Percentiles rank a stretch among this genome's conserved stretches.
Evolutionary conservation across 2,329 filamentous ascomycete genomes (phyloP).

Genomic region (Ophiostoma fasciatum): DNA sequence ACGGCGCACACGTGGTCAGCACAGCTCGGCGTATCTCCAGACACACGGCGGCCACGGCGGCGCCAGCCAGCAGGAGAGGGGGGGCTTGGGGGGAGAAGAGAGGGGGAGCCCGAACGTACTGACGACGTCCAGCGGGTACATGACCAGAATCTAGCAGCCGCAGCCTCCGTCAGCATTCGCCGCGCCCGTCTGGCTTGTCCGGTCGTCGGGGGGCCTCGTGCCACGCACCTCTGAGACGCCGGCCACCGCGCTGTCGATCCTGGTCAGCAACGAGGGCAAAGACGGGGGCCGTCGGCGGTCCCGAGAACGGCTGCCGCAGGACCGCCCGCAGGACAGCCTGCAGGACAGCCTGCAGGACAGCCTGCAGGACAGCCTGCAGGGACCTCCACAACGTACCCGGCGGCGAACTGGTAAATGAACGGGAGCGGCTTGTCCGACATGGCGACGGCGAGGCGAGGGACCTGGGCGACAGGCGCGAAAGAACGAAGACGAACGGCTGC

Average conservation of each 20-base stretch:
- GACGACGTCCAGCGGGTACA: slow-evolving; percentile 97
- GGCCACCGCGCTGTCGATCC: slow-evolving; percentile 58
- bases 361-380: background rate
- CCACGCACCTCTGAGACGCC: slow-evolving; percentile 85
- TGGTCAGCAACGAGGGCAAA: background rate
- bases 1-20: too few species aligned
- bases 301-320: too few species aligned
- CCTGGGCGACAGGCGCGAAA: too few species aligned
- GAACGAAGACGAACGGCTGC: background rate
- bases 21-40: too few species aligned
- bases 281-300: too few species aligned
- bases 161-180: too few species aligned
- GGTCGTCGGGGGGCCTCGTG: slow-evolving; percentile 3
- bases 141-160: slow-evolving; percentile 59
- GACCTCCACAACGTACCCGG: slow-evolving; percentile 44
- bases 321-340: too few species aligned
- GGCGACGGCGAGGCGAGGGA: slow-evolving; percentile 25
- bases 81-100: background rate
- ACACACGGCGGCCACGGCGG: too few species aligned
- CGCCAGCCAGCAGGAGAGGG: background rate
- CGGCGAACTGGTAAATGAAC: slow-evolving; percentile 89
- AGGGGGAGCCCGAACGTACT: slow-evolving; percentile 63
- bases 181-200: background rate
- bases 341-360: too few species aligned
- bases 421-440: slow-evolving; percentile 68